Conservation (phyloP, 139 green algal species). For the Coelastrella sp. region DNA sequence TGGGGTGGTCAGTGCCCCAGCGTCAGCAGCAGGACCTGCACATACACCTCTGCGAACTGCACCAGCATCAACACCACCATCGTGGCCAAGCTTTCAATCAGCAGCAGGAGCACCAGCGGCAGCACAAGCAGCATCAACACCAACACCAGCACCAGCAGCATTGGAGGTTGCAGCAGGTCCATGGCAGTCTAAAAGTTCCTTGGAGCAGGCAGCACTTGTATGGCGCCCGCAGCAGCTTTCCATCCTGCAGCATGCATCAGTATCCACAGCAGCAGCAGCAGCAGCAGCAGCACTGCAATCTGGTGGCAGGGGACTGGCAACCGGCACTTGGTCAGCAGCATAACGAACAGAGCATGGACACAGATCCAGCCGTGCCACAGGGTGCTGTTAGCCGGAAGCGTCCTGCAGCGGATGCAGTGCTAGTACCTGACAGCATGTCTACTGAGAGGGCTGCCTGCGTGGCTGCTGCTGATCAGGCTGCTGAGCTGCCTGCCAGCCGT, state of each 20-base stretch:
- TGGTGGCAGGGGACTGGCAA: too few relatives aligned
- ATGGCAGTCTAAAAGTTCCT: not conserved
- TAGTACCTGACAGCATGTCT: too few relatives aligned
- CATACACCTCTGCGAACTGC: not conserved
- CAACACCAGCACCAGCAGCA: not conserved
- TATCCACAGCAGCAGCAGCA: not conserved
- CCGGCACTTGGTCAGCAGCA: too few relatives aligned
- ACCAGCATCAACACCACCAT: too few relatives aligned
- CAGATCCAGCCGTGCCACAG: too few relatives aligned
- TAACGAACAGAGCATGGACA: too few relatives aligned
- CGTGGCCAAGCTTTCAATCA: not conserved
- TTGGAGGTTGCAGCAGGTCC: not conserved
- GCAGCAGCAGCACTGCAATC: not conserved
- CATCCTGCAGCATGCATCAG: not conserved
- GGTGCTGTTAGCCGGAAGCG: constrained; percentile 11
- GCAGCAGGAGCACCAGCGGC: not conserved
- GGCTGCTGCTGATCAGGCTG: constrained; percentile 1
- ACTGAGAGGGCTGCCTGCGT: too few relatives aligned
- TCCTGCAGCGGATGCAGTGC: not conserved
- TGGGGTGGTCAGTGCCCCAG: not conserved
- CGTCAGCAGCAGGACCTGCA: constrained; percentile 26
- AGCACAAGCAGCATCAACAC: not conserved
- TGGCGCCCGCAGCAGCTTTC: not conserved
- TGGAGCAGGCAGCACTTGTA: constrained; percentile 4
- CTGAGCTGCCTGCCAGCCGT: not conserved